A percentile compares a stretch with the other conserved stretches of the same genome.
These are phyloP conservation scores for Lentinula sp. DNA, from an alignment of 768 basidiomycete species.

Conservation along the genomic window DNA sequence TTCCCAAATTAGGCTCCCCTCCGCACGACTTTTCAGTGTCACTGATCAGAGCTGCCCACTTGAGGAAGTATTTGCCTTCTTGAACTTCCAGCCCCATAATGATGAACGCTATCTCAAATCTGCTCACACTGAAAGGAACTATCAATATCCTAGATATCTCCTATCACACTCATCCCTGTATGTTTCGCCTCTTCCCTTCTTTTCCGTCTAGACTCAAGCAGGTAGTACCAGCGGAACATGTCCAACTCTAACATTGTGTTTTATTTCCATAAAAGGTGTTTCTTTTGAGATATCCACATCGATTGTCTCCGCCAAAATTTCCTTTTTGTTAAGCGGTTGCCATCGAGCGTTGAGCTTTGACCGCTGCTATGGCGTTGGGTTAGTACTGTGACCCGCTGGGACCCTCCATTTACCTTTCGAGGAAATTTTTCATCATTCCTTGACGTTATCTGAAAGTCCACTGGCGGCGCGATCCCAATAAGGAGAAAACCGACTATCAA, in stretches of 20 bases:
- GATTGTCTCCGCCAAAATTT: not conserved
- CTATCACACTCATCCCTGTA: not conserved
- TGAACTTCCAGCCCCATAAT: too few species aligned
- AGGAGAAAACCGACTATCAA: not conserved
- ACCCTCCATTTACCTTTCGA: not conserved
- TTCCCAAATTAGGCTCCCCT: too few species aligned
- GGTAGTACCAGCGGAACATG: too few species aligned
- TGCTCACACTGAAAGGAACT: too few species aligned
- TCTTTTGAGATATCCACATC: not conserved
- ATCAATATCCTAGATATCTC: too few species aligned
- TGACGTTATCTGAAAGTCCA: not conserved
- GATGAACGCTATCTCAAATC: too few species aligned
- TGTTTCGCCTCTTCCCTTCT: not conserved
- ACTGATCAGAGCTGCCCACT: too few species aligned
- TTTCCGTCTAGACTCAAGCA: too few species aligned
- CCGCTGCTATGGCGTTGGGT: not conserved
- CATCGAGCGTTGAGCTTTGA: not conserved
- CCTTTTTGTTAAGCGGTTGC: not conserved
- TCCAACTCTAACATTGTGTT: not conserved
- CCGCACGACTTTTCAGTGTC: too few species aligned
- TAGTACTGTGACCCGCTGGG: not conserved
- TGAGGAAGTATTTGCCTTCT: too few species aligned
- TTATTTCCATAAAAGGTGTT: not conserved
- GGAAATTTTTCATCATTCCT: not conserved
- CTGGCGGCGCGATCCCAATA: not conserved